Evolutionary conservation across 441 rosid genomes (phyloP).

Genomic region (Gossypium davidsonii): DNA sequence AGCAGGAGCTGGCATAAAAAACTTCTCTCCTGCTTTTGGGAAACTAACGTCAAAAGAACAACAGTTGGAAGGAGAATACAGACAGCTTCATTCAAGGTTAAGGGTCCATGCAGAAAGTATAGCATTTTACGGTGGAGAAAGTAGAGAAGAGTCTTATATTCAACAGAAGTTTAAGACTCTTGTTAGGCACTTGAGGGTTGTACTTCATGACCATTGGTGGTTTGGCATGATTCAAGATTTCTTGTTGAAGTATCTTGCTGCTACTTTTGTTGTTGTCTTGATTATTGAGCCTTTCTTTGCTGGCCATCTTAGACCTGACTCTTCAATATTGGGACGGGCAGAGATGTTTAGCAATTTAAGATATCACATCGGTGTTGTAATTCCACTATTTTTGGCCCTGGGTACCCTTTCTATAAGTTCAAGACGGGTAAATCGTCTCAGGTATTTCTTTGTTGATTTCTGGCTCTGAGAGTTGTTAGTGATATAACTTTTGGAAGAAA

Average conservation of each 20-base stretch:
- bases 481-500: neutral
- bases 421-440: constrained; percentile 87
- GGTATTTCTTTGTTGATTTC: constrained; percentile 44
- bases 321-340: constrained; percentile 92
- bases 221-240: constrained; percentile 99
- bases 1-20: constrained; percentile 82
- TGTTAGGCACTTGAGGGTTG: constrained; percentile 63
- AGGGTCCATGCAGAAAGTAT: constrained; percentile 99
- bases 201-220: constrained; percentile 98
- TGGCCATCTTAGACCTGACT: constrained; percentile 84
- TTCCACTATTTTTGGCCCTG: constrained; percentile 82
- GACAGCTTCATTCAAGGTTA: constrained; percentile 91
- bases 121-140: constrained; percentile 97
- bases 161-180: constrained; percentile 80
- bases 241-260: constrained; percentile 94
- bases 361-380: constrained; percentile 96
- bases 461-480: neutral
- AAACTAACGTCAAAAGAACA: constrained; percentile 90
- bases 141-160: constrained; percentile 85
- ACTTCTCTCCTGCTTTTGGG: constrained; percentile 95
- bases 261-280: constrained; percentile 87
- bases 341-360: constrained; percentile 97
- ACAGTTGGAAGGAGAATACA: constrained; percentile 97
- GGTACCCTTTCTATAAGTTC: constrained; percentile 97
- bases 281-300: constrained; percentile 97